These are phyloP conservation scores for Paramyrothecium roridum DNA, from an alignment of 2,329 filamentous ascomycete species.

Conservation along the genomic window DNA sequence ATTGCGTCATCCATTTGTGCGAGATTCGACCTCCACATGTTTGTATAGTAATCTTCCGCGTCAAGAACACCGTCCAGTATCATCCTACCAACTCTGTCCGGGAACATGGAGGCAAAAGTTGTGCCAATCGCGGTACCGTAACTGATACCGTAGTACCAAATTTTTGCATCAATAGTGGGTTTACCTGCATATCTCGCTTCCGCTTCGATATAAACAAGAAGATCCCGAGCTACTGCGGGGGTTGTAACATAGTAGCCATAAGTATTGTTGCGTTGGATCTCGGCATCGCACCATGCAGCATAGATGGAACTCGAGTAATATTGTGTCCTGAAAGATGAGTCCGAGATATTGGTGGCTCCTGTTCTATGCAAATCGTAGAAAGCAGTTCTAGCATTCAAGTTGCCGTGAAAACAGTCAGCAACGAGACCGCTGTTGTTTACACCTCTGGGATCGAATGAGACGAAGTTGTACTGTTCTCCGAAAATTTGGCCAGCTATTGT, in stretches of 20 bases:
- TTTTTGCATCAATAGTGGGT: slow-evolving; percentile 18
- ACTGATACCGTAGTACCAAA: slow-evolving; percentile 21
- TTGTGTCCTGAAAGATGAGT: slow-evolving; percentile 21
- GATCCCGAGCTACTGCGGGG: slow-evolving; percentile 21
- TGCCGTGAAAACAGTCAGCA: slow-evolving; percentile 25
- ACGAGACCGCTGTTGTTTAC: slow-evolving; percentile 28
- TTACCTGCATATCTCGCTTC: slow-evolving; percentile 18
- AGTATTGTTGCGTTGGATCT: slow-evolving; percentile 17
- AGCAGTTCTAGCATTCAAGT: slow-evolving; percentile 20
- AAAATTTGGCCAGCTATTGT: slow-evolving; percentile 19
- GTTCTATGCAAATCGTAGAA: slow-evolving; percentile 20
- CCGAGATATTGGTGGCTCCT: slow-evolving; percentile 21
- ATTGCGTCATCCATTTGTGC: slow-evolving; percentile 17
- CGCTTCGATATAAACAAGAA: slow-evolving; percentile 25
- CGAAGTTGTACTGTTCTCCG: slow-evolving; percentile 37
- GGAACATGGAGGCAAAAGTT: slow-evolving; percentile 35
- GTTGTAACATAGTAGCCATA: slow-evolving; percentile 27
- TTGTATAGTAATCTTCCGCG: slow-evolving; percentile 18
- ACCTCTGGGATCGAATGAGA: slow-evolving; percentile 38
- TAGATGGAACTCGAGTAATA: slow-evolving; percentile 26
- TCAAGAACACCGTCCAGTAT: slow-evolving; percentile 26
- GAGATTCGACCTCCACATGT: slow-evolving; percentile 15
- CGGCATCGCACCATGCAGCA: slow-evolving; percentile 27
- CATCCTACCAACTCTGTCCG: slow-evolving; percentile 32
- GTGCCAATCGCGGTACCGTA: slow-evolving; percentile 27